Evolutionary conservation across 768 basidiomycete species (phyloP), one percentile per base, ranked within the genome.

Genomic region (Grammothele lineata): DNA sequence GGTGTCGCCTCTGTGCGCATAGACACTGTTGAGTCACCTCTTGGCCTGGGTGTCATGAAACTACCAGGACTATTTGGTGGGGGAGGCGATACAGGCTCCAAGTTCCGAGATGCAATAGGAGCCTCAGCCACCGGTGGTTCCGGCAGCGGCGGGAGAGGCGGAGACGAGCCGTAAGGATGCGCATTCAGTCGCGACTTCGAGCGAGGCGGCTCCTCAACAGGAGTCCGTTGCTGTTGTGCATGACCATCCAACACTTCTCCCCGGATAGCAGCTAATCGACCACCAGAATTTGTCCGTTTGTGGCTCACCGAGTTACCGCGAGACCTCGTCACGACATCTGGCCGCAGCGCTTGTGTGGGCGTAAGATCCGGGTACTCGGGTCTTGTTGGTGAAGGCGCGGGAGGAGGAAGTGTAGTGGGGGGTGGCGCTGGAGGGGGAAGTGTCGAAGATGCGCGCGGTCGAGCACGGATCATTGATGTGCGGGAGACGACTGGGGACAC

Each of bases 371-470:
- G 53, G 39, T 66, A 32, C 24, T 57, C 53, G 11, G 53, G 38
- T 11, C 58, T 38, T 21, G 60, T 51, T 14, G 62, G 50, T 32
- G 61, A 62, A 21, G 83, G 80, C 1, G 84, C 78, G 0, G 79
- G 81, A 0, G 85, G 85, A 11, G 80, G 69, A 3, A 80, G 73
- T 38, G 72, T 70, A 15, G 72, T 68, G 24, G 87, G 87, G 14
- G 82, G 84, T 3, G 86, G 87, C 0, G 71, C 75, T 35, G 78
- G 73, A 10, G 83, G 83, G 5, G 83, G 83, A 30, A 87, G 74
- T 9, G 71, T 73, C 45, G 86, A 81, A 34, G 71, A 63, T 46
- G 83, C 75, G 46, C 76, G 66, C 30, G 82, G 72, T 49, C 80
- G 34, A n/a, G 49, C 40, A 15, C 45, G 41, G 15, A 47, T 41